A percentile compares a stretch with the other conserved stretches of the same genome.
phyloP scores from a whole-genome alignment of 257 asterid species.

The Asclepias syriaca region DNA sequence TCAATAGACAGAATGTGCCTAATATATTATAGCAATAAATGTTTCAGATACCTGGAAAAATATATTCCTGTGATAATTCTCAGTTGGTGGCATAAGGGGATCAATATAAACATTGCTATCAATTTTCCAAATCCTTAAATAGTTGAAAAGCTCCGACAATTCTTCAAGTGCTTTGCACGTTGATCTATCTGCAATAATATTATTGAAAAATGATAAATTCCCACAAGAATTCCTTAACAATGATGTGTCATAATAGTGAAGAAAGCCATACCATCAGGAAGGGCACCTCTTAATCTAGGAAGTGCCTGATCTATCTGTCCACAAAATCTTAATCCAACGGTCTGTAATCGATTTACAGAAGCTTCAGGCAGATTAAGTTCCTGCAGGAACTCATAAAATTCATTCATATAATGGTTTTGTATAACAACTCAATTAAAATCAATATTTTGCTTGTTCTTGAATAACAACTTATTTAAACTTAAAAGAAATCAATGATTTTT shows the following conservation, averaged over 20 bases:
- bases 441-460: neutral
- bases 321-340: conserved; percentile 94
- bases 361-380: conserved; percentile 89
- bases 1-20: neutral
- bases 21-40: neutral
- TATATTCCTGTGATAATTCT: conserved; percentile 70
- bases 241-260: neutral
- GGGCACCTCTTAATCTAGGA: conserved; percentile 97
- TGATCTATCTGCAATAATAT: conserved; percentile 58
- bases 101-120: conserved; percentile 60
- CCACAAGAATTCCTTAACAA: conserved; percentile 15
- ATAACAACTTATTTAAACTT: too few species aligned
- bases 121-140: conserved; percentile 76
- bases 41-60: conserved; percentile 72
- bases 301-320: conserved; percentile 87
- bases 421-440: neutral
- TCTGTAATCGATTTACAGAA: conserved; percentile 81
- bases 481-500: neutral
- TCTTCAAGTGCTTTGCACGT: conserved; percentile 91
- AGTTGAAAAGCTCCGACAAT: conserved; percentile 73
- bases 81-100: conserved; percentile 94
- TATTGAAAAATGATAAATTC: conserved; percentile 14
- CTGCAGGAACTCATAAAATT: conserved; percentile 32
- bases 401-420: neutral
- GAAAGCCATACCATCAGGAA: conserved; percentile 67